Evolutionary conservation across 179 eudicot species (phyloP), one percentile per base, ranked within the genome.

Genomic region (Spergularia azorica): DNA sequence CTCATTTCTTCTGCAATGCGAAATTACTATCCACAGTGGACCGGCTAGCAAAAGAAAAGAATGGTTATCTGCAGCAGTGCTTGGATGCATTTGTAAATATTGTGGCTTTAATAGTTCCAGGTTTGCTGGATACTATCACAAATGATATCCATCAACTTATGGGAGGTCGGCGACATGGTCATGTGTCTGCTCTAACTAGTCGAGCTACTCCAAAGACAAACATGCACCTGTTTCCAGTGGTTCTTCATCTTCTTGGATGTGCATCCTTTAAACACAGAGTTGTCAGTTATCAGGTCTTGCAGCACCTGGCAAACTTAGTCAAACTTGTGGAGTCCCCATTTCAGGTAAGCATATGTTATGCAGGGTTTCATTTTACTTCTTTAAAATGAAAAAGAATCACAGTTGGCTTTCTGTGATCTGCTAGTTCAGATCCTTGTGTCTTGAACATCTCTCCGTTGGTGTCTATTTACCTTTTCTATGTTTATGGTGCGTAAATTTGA

Each of bases 191-290:
- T 84, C 83, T 87, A 70, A 79, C 83, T 55, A 84, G 90, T 71
- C 87, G 97, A 81, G 79, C 86, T 76, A 80, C 89, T 77, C 87
- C 90, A 61, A 95, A 88, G 85, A 91, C 84, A 80, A 93, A 82
- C 78, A 80, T 93, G 76, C 92, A 91, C 83, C 80, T 90, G 70
- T 90, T 95, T 84, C 97, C 99, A 39, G 98, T 93, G 56, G 87
- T 95, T 74, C 91, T 91, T 61, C 90, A 94, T 81, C 91, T 95
- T 81, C 90, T 95, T 52, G 96, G 91, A 73, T 88, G 97, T 84
- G 77, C 89, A 43, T 89, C 89, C 57, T 91, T 95, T 51, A 95
- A 89, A 84, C 87, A 89, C 75, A 86, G 74, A 80, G 86, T 94
- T 76, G 88, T 89, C 26, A 87, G 78, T 72, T 72, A 81, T 57